These are phyloP conservation scores for Pluteus cervinus DNA, from an alignment of 768 basidiomycete species.

Conservation along the genomic window DNA sequence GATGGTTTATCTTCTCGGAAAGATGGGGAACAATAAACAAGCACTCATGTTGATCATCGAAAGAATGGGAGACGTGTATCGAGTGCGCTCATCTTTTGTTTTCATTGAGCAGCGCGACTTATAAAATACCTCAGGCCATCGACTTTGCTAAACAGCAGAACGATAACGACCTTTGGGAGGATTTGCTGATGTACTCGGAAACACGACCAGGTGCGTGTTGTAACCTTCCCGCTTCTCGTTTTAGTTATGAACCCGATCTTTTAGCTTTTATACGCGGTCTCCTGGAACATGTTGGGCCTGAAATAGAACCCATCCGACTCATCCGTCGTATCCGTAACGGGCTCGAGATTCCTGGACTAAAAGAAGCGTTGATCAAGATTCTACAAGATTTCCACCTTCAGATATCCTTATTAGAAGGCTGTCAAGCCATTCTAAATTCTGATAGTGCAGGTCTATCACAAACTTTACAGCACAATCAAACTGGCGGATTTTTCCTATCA, in stretches of 20 bases:
- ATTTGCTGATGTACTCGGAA: conserved; percentile 90
- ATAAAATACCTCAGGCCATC: conserved; percentile 58
- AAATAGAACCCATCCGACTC: conserved; percentile 91
- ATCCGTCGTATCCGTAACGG: conserved; percentile 95
- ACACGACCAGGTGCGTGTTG: conserved; percentile 69
- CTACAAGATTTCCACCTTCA: conserved; percentile 94
- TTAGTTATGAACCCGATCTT: conserved; percentile 1
- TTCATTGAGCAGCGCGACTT: not conserved
- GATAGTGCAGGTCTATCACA: conserved; percentile 73
- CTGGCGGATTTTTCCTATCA: conserved; percentile 70
- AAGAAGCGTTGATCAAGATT: conserved; percentile 93
- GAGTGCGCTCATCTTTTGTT: conserved; percentile 39
- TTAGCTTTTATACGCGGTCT: conserved; percentile 91
- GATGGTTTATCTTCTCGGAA: conserved; percentile 95
- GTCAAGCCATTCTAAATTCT: conserved; percentile 78
- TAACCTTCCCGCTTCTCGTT: not conserved
- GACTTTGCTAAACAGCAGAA: conserved; percentile 98
- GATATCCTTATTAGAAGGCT: conserved; percentile 88
- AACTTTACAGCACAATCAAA: conserved; percentile 69
- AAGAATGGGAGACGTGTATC: conserved; percentile 84
- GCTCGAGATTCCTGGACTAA: conserved; percentile 91
- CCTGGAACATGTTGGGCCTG: conserved; percentile 92
- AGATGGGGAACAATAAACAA: conserved; percentile 97
- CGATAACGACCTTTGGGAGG: conserved; percentile 98
- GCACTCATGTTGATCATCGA: conserved; percentile 95